Evolutionary conservation across 2,329 filamentous ascomycete species (phyloP), one percentile per base, ranked within the genome.

Genomic region (Beauveria scarabaeidicola): DNA sequence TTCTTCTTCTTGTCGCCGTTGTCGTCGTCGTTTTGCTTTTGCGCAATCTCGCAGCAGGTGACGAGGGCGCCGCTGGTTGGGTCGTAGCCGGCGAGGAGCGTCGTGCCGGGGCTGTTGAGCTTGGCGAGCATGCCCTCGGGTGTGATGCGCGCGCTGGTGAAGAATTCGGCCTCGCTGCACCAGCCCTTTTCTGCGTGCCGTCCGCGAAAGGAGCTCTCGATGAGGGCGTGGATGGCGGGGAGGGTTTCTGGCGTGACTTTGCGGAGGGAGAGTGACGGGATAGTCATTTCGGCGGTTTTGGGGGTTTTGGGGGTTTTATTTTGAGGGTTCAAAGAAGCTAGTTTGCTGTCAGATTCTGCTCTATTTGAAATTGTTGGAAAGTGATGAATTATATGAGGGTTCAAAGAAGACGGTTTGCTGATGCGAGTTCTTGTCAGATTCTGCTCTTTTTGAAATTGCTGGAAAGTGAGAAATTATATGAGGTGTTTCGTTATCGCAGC

Each of bases 151-250:
- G 75, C 68, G 65, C 74, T 76, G 10, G 66, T 66, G 21, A 79
- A 64, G 9, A 78, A 69, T 59, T 78, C 74, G 17, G 76, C 75
- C 62, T 78, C 77, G 4, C 75, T 78, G 15, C 77, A 79, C 77
- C 77, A 79, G 57, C 77, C 77, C 17, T 67, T 64, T 32, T 72
- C 70, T 63, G 70, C 73, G 25, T 66, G 58, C 2, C 73, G 72
- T 55, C 77, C 77, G 61, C 76, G 75, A 68, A 77, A 80, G 43
- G 77, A 77, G 2, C 73, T 73, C 52, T 72, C 69, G 52, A 79
- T 70, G 55, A 80, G 72, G 3, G 69, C 61, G 23, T 74, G 70
- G 29, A 78, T 60, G 11, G 64, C 52, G 8, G 68, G 59, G 13
- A 69, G 64, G 50, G 76, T 74, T 15, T 64, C 63, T 0, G 67